Conservation (phyloP, 2,329 filamentous ascomycete species). For the Pseudohalonectria lignicola region DNA sequence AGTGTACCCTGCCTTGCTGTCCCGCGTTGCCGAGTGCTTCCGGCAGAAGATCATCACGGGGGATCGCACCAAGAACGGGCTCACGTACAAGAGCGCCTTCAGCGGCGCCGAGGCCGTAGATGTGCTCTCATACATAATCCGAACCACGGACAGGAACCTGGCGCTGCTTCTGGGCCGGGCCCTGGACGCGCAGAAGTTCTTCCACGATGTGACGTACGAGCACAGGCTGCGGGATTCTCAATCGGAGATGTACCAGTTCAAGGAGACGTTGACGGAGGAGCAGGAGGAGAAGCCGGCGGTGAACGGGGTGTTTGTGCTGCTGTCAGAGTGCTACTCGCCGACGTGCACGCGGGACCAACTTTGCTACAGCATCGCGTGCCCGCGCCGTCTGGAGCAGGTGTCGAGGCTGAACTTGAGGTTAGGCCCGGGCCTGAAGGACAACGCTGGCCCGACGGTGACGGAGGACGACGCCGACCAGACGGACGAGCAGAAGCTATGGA, state of each 20-base stretch:
- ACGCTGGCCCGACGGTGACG: slow-evolving; percentile 44
- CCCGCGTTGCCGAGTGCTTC: slow-evolving; percentile 88
- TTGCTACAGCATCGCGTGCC: slow-evolving; percentile 97
- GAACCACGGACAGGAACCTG: slow-evolving; percentile 90
- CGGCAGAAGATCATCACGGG: slow-evolving; percentile 75
- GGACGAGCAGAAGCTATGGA: slow-evolving; percentile 97
- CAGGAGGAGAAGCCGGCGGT: slow-evolving; percentile 61
- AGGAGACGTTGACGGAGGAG: slow-evolving; percentile 81
- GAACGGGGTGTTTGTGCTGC: slow-evolving; percentile 90
- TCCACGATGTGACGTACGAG: slow-evolving; percentile 98
- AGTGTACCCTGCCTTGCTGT: slow-evolving; percentile 88
- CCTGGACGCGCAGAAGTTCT: slow-evolving; percentile 95
- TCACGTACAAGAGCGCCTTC: slow-evolving; percentile 96
- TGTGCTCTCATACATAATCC: slow-evolving; percentile 90
- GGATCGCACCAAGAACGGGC: slow-evolving; percentile 89
- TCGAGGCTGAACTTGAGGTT: slow-evolving; percentile 89
- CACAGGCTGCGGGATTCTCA: slow-evolving; percentile 90
- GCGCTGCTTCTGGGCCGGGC: slow-evolving; percentile 84
- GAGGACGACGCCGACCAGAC: slow-evolving; percentile 77
- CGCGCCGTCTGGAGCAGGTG: slow-evolving; percentile 85
- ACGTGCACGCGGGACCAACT: slow-evolving; percentile 92
- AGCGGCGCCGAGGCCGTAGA: slow-evolving; percentile 94
- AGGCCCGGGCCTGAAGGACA: slow-evolving; percentile 70
- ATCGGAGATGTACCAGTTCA: slow-evolving; percentile 93
- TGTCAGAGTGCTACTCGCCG: slow-evolving; percentile 96